phyloP scores from a whole-genome alignment of 2,329 filamentous ascomycete genomes.

The Fusarium nygamai region DNA sequence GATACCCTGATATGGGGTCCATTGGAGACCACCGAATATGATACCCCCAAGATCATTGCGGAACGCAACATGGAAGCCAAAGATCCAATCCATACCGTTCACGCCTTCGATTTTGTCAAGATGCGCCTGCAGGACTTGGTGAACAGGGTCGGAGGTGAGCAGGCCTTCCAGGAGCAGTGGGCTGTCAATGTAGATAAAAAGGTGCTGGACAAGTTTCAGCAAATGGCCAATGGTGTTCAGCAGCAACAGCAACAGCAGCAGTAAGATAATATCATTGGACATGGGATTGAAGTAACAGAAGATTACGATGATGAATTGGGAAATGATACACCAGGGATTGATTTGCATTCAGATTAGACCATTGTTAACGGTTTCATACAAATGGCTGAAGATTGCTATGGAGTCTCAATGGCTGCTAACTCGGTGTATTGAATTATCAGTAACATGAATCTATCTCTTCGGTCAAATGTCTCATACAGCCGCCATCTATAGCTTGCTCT shows the following conservation, averaged over 20 bases:
- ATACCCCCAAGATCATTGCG: slow-evolving; percentile 64
- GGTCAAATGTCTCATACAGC: background rate
- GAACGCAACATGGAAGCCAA: slow-evolving; percentile 62
- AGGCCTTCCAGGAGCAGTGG: slow-evolving; percentile 74
- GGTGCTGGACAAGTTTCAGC: slow-evolving; percentile 70
- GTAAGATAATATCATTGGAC: background rate
- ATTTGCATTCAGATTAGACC: slow-evolving; percentile 24
- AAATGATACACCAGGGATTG: slow-evolving; percentile 24
- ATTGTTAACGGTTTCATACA: slow-evolving; percentile 14
- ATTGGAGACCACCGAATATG: slow-evolving; percentile 59
- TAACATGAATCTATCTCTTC: background rate
- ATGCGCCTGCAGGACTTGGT: slow-evolving; percentile 70
- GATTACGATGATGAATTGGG: slow-evolving; percentile 9
- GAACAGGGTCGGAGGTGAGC: slow-evolving; percentile 69
- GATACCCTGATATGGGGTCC: slow-evolving; percentile 63
- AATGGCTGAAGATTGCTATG: background rate
- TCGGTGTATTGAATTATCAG: background rate
- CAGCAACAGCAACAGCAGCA: slow-evolving; percentile 15
- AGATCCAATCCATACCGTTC: slow-evolving; percentile 75
- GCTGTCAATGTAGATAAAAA: slow-evolving; percentile 79
- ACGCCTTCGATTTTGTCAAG: slow-evolving; percentile 71
- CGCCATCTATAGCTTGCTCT: slow-evolving; percentile 61
- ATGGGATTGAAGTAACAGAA: background rate
- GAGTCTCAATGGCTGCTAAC: background rate
- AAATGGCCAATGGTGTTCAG: slow-evolving; percentile 41